Evolutionary conservation across 352 stramenopile genomes (phyloP).

Genomic region (Chrysophaeum taylorii): DNA sequence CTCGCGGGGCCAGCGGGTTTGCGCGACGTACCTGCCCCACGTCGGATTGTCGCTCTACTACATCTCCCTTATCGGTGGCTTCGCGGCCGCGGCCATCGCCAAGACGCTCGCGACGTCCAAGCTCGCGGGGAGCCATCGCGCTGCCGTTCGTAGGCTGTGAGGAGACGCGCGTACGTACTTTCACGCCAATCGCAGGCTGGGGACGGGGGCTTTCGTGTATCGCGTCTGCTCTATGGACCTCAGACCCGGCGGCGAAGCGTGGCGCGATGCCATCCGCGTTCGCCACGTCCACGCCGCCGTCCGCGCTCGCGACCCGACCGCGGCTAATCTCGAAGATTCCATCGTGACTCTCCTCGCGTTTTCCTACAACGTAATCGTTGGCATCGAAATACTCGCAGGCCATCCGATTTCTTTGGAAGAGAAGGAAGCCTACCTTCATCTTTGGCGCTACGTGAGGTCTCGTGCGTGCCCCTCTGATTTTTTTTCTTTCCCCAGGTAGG

Average conservation of each 20-base stretch:
- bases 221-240: slow-evolving; percentile 25
- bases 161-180: slow-evolving; percentile 15
- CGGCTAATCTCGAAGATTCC: slow-evolving; percentile 48
- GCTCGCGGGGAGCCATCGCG: slow-evolving; percentile 28
- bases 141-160: slow-evolving; percentile 22
- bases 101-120: slow-evolving; percentile 40
- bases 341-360: slow-evolving; percentile 46
- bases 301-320: slow-evolving; percentile 30
- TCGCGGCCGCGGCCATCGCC: slow-evolving; percentile 45
- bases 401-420: slow-evolving; percentile 29
- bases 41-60: slow-evolving; percentile 41
- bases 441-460: slow-evolving; percentile 53
- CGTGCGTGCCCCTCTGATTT: no score
- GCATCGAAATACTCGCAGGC: slow-evolving; percentile 41
- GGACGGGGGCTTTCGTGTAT: slow-evolving; percentile 40
- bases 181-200: slow-evolving; percentile 33
- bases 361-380: slow-evolving; percentile 42
- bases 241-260: slow-evolving; percentile 32
- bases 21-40: slow-evolving; percentile 38
- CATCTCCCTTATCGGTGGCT: slow-evolving; percentile 41
- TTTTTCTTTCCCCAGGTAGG: no score
- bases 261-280: slow-evolving; percentile 41
- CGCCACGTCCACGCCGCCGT: slow-evolving; percentile 48
- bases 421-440: slow-evolving; percentile 43
- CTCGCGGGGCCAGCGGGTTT: slow-evolving; percentile 29